Base-by-base conservation (phyloP, 129 eudicot genomes). In the Escallonia herrerae region DNA sequence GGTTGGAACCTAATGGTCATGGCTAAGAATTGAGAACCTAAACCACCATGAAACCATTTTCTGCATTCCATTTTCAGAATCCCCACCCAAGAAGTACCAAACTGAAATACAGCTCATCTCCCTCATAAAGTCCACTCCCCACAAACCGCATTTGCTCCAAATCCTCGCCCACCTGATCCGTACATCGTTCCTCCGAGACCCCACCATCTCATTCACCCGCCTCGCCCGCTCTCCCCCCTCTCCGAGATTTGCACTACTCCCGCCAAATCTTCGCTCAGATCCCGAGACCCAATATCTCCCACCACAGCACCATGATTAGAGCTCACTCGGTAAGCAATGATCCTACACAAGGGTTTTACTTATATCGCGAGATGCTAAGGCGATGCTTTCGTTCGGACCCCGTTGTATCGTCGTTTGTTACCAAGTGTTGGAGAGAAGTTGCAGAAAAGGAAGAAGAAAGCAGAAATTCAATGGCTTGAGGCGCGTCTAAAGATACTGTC, bases 141-240 rank as follows among this genome's bases (percentile, higher is more conserved):
- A 64, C 40, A 71, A 77, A 65, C 13, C 84, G 74, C 95, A 81
- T 43, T 64, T 91, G 11, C 80, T 74, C 56, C 90, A 85, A 74
- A 67, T 91, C 70, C 97, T 87, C 49, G 82, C 88, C 33, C 74
- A 82, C 64, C 85, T 91, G 54, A 71, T 91, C 68, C 83, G 84
- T 44, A 75, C 88, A 51, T 65, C 83, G 48, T 77, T 72, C 51
- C 37, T 82, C 46, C 82, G 74, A 56, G 7, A 81, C 60, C 65
- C 84, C 76, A 62, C 62, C 49, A 15, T 87, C 44, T 82, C 86
- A 45, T 76, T 76, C 70, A 63, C 80, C 11, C 79, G 87, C 42
- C 71, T 91, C 59, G 58, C 75, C 14, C 84, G 60, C 86, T 9
- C 68, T 62, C 10, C 74, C 83, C 7, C 83, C 84, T 0, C 44